Evolutionary conservation across 2,329 filamentous ascomycete genomes (phyloP), one percentile per base, ranked within the genome.

Genomic region (Tricladium varicosporioides): DNA sequence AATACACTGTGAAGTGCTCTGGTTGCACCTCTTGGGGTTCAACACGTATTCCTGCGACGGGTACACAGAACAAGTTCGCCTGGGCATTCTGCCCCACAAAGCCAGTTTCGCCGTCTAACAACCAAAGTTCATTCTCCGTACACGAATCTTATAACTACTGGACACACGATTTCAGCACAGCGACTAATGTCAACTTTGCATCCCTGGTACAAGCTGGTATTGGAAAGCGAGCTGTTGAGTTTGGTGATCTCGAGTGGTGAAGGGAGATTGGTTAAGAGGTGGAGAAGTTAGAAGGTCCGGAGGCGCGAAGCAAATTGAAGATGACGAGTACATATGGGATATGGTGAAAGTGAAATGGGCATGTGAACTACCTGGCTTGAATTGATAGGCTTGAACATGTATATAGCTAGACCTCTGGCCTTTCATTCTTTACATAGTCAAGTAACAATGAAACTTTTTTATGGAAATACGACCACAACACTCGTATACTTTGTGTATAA

Each of bases 1-100:
- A 58, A 48, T 53, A 53, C 44, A 62, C 60, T 10, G 57, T 54
- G 5, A 62, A 62, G 50, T 62, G 60, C 33, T 53, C 54, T n/a
- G 60, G 60, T 10, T 62, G 60, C 45, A 60, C 57, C 1, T 50
- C 57, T 8, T 62, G 33, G 27, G 53, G 31, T 19, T 46, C 42
- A 2, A 32, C 49, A 4, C 19, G 4, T n/a, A 46, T 40, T 18
- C 19, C 32, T 4, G 43, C 54, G 2, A 51, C 36, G 22, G 22
- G 22, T 14, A 46, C 16, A 9, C 27, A 19, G 14, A 14, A 45
- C 14, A 19, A 53, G 7, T 27, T 27, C 4, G 22, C 22, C 22
- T 27, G 22, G 22, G 22, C 22, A 3, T 27, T 27, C 22, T 27
- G 22, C 22, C 22, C 22, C 22, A 27, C 22, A 27, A 27, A 27